Conservation (phyloP, 441 rosid species). For the California macrophylla region DNA sequence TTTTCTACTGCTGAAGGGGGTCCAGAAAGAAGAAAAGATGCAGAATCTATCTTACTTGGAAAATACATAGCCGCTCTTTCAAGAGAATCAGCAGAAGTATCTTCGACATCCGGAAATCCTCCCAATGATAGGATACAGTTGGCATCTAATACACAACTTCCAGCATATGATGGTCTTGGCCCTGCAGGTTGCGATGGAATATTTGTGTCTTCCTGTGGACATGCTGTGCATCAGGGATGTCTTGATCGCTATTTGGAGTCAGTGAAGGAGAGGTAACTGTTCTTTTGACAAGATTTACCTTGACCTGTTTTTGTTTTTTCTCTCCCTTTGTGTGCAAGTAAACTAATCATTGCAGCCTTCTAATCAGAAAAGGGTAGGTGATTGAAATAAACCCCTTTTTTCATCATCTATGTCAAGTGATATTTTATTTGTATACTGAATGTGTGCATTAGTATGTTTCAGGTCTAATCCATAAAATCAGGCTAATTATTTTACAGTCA, state of each 20-base stretch:
- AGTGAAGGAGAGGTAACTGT: slow-evolving; percentile 73
- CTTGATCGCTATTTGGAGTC: slow-evolving; percentile 77
- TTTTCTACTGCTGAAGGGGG: slow-evolving; percentile 28
- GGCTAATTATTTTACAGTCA: background rate
- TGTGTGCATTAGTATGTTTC: background rate
- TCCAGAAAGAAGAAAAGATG: slow-evolving; percentile 23
- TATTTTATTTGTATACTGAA: background rate
- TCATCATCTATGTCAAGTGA: background rate
- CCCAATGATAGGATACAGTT: slow-evolving; percentile 20
- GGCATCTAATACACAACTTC: slow-evolving; percentile 30
- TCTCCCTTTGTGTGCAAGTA: background rate
- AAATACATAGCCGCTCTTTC: slow-evolving; percentile 41
- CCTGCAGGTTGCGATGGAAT: slow-evolving; percentile 82
- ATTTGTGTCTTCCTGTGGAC: slow-evolving; percentile 87
- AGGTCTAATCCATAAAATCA: background rate
- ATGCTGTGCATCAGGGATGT: slow-evolving; percentile 92
- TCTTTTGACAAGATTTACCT: background rate
- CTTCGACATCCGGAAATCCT: slow-evolving; percentile 37
- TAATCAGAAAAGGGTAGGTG: background rate
- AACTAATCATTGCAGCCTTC: background rate
- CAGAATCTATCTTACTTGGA: slow-evolving; percentile 42
- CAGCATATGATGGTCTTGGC: slow-evolving; percentile 55
- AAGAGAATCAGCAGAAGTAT: slow-evolving; percentile 32
- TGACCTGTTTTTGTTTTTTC: background rate
- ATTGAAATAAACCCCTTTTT: background rate